Percentiles rank a stretch among this genome's conserved stretches.
These are phyloP conservation scores for Alternaria consortialis DNA, from an alignment of 2,329 filamentous ascomycete species.

Conservation along the genomic window DNA sequence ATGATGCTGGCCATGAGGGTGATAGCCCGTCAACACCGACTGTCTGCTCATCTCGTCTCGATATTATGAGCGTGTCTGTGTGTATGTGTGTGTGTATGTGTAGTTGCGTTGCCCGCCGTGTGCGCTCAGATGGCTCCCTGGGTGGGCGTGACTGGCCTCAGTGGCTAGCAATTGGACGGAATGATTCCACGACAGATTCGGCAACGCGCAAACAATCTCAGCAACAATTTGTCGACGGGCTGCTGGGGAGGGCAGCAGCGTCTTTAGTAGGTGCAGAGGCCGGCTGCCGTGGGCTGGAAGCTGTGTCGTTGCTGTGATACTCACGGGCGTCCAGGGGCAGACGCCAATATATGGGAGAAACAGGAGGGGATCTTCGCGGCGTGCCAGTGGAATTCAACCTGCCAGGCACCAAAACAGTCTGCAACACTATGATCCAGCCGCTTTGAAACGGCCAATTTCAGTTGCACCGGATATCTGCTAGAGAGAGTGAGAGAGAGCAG, in stretches of 20 bases:
- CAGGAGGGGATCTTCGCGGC: conserved; percentile 44
- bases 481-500: conserved; percentile 37
- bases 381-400: conserved; percentile 43
- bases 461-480: conserved; percentile 50
- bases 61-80: conserved; percentile 1
- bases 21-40: conserved; percentile 42
- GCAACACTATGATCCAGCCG: conserved; percentile 49
- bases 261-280: conserved; percentile 51
- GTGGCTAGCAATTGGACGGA: conserved; percentile 39
- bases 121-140: conserved; percentile 17
- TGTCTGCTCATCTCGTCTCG: conserved; percentile 41
- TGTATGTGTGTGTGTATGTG: conserved; percentile 12
- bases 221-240: conserved; percentile 46
- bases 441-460: conserved; percentile 48
- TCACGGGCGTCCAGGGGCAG: conserved; percentile 46
- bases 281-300: conserved; percentile 45
- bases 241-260: conserved; percentile 42
- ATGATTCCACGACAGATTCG: conserved; percentile 48
- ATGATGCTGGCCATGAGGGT: conserved; percentile 21
- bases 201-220: conserved; percentile 35
- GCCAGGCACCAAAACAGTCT: conserved; percentile 53
- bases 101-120: conserved; percentile 18
- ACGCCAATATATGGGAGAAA: conserved; percentile 52
- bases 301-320: conserved; percentile 52
- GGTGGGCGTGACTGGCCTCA: conserved; percentile 35